Percentiles rank a stretch among this genome's conserved stretches.
Conservation (phyloP, 23 red algal genomes). For the Gracilaria domingensis region DNA sequence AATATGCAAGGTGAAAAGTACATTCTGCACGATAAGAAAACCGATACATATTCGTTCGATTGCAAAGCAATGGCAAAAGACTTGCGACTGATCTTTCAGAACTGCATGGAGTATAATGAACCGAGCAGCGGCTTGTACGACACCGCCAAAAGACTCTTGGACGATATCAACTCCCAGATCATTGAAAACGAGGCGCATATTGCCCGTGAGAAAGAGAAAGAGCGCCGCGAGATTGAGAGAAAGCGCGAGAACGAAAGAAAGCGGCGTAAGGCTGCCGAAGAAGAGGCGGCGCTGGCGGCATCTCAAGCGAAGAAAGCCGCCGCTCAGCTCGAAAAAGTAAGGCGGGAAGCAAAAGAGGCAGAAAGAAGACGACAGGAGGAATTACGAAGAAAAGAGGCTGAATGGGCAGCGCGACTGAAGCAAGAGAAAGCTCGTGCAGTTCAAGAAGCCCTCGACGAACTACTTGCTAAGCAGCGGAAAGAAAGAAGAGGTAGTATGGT, state of each 20-base stretch:
- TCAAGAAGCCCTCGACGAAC: slow-evolving; percentile 28
- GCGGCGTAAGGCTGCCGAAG: slow-evolving; percentile 60
- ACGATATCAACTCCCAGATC: slow-evolving; percentile 32
- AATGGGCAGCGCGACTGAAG: slow-evolving; percentile 23
- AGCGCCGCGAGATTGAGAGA: slow-evolving; percentile 18
- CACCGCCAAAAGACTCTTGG: slow-evolving; percentile 56
- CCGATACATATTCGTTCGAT: slow-evolving; percentile 65
- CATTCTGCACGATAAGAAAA: slow-evolving; percentile 27
- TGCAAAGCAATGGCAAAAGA: slow-evolving; percentile 53
- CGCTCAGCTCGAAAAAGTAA: slow-evolving; percentile 34
- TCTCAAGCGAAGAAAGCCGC: slow-evolving; percentile 33
- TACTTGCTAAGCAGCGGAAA: slow-evolving; percentile 35
- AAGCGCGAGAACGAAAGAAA: slow-evolving; percentile 39
- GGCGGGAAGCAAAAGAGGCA: slow-evolving; percentile 36
- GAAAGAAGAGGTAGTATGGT: neutral
- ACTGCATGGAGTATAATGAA: slow-evolving; percentile 94
- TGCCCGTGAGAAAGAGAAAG: slow-evolving; percentile 47
- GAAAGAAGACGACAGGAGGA: slow-evolving; percentile 47
- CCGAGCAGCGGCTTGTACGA: slow-evolving; percentile 73
- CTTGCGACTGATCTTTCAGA: slow-evolving; percentile 79
- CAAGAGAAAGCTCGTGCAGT: slow-evolving; percentile 34
- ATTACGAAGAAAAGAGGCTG: slow-evolving; percentile 15
- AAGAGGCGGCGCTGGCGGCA: slow-evolving; percentile 38
- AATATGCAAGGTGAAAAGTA: slow-evolving; percentile 72
- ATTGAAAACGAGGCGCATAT: slow-evolving; percentile 14